Evolutionary conservation across 345 rosid genomes (phyloP), one percentile per base, ranked within the genome.

Genomic region (Eucalyptus virginea): DNA sequence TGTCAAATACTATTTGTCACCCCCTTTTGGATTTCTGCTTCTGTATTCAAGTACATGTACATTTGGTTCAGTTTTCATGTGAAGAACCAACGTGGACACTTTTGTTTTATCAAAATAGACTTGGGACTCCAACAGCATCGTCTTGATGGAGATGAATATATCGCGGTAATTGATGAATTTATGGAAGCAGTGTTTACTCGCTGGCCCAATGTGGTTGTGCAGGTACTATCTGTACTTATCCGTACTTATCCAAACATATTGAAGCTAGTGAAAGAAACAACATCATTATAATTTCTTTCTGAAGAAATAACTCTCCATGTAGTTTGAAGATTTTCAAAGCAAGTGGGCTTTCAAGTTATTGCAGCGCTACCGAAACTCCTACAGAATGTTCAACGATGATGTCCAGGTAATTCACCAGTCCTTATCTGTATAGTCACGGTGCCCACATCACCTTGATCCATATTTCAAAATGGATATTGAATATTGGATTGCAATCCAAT

Each of bases 271-370:
- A 77, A 77, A 77, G 47, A 77, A 77, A 40, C 85, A 40, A 23
- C 24, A 5, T 37, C 16, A 21, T 77, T 77, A 40, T 40, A 40
- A 40, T 77, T 40, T 21, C 47, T 40, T 40, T 77, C 85, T 77
- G 85, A 77, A 77, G 87, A 88, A 48, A 86, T 90, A 80, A 87
- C 54, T 83, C 37, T 89, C 87, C 89, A 87, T 92, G 90, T 94
- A 98, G 99, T 98, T 98, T 92, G 99, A 98, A 94, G 99, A 98
- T 94, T 98, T 98, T 92, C 99, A 98, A 93, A 98, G 99, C 97
- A 98, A 98, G 94, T 98, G 99, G 99, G 99, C 99, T 80, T 96
- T 98, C 94, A 97, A 97, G 95, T 92, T 98, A 90, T 92, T 98
- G 94, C 99, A 96, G 95, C 94, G 98, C 44, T 98, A 96, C 87